Evolutionary conservation across 2,329 filamentous ascomycete species (phyloP).

Genomic region (Fusarium illudens): DNA sequence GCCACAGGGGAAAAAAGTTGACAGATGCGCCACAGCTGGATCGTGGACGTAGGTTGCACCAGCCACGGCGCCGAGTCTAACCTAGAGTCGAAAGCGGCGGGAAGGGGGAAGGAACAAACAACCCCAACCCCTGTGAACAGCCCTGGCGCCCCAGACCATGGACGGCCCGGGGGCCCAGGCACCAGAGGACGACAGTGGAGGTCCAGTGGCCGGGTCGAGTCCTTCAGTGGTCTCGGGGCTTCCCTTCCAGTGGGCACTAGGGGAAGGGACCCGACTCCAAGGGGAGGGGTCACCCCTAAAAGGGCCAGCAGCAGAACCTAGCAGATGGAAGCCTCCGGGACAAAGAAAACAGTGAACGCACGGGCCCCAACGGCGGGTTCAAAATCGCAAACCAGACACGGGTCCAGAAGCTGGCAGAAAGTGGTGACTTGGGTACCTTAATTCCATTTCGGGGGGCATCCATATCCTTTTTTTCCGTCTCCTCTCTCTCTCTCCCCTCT

Average conservation of each 20-base stretch:
- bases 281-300: slow-evolving; percentile 22
- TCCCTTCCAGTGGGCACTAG: slow-evolving; percentile 31
- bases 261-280: slow-evolving; percentile 31
- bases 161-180: background rate
- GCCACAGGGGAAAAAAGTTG: slow-evolving; percentile 12
- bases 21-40: background rate
- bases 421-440: slow-evolving; percentile 37
- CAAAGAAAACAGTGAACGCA: slow-evolving; percentile 25
- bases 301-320: slow-evolving; percentile 6
- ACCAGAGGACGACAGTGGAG: background rate
- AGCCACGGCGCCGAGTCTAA: slow-evolving; percentile 7
- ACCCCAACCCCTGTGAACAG: slow-evolving; percentile 14
- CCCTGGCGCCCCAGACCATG: background rate
- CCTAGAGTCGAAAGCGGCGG: slow-evolving; percentile 10
- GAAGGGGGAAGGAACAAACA: slow-evolving; percentile 12
- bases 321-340: background rate
- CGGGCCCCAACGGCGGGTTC: slow-evolving; percentile 39
- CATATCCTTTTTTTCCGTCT: slow-evolving; percentile 25
- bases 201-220: background rate
- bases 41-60: background rate
- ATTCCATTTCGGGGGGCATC: slow-evolving; percentile 19
- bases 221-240: slow-evolving; percentile 6
- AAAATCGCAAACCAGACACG: slow-evolving; percentile 41
- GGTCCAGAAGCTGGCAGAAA: slow-evolving; percentile 40
- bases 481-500: slow-evolving; percentile 7